Percentiles rank a stretch among this genome's conserved stretches.
phyloP scores from a whole-genome alignment of 1,284 basidiomycete species.

The Polyporus tsugae region DNA sequence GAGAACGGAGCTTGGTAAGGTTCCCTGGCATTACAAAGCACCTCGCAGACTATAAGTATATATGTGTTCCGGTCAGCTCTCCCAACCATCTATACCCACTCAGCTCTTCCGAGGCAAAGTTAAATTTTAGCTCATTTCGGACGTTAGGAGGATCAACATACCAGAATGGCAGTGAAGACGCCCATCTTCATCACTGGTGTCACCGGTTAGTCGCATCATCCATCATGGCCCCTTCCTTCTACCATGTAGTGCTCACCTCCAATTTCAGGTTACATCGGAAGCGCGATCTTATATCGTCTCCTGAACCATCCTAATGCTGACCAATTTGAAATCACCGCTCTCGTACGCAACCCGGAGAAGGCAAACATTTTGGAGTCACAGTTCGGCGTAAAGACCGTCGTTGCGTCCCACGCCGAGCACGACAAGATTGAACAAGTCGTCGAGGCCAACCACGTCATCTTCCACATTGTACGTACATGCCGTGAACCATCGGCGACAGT shows the following conservation, averaged over 20 bases:
- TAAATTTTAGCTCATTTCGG: not conserved
- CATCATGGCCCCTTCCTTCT: not conserved
- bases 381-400: conserved; percentile 38
- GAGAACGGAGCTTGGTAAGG: not conserved
- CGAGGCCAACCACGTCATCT: conserved; percentile 37
- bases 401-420: conserved; percentile 36
- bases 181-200: conserved; percentile 34
- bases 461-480: conserved; percentile 35
- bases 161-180: conserved; percentile 16
- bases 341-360: conserved; percentile 38
- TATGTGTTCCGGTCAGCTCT: not conserved
- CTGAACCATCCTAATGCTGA: conserved; percentile 31
- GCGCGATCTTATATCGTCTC: conserved; percentile 35
- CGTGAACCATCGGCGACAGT: not conserved
- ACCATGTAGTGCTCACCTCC: conserved; percentile 3
- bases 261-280: conserved; percentile 40
- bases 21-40: not conserved
- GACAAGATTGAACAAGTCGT: conserved; percentile 36
- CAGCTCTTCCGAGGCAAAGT: too few species aligned
- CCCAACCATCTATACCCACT: not conserved
- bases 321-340: conserved; percentile 35
- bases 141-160: not conserved
- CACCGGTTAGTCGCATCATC: conserved; percentile 26
- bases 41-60: not conserved
- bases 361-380: conserved; percentile 35